Base-by-base conservation (phyloP, 495 filamentous ascomycete genomes). In the Venustampulla echinocandica region DNA sequence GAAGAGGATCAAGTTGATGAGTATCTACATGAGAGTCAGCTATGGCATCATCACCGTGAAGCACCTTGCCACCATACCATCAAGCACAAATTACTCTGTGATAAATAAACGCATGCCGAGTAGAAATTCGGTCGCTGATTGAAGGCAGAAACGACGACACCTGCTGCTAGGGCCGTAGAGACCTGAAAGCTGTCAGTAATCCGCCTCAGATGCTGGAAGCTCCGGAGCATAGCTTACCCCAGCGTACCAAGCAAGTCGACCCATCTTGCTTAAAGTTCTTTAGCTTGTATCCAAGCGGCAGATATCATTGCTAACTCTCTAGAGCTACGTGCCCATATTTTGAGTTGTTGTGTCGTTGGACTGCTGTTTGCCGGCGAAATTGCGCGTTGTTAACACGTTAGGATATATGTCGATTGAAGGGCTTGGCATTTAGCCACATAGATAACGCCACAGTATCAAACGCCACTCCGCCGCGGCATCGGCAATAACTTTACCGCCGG, bases 101-200 rank as follows among this genome's bases (percentile, higher is more conserved):
- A 84, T 13, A 98, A 76, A 65, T 97, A 95, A 23, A 98, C 93
- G 63, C 86, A 89, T 42, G 90, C 89, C 13, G 90, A 85, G 64
- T 98, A 98, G 76, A 97, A 97, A 61, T 98, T 98, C 44, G 92
- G 76, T 53, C 92, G 78, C 65, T 97, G 84, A 60, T 92, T 86
- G 64, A 96, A 87, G 35, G 92, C 93, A 57, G 87, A 88, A 39
- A 93, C 65, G 47, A 97, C 70, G 30, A 92, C 88, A 54, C 80
- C 80, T 32, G 78, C 80, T 57, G 89, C 90, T 59, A 90, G 77
- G 65, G 77, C 77, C 60, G 81, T 75, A 27, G 86, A 92, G 61
- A 59, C 42, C 52, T 56, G 30, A 6, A 50, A 42, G 21, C 30
- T 53, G 38, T 50, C 25, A 55, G 46, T 30, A 30, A 18, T 41